A percentile compares a stretch with the other conserved stretches of the same genome.
phyloP scores from a whole-genome alignment of 164 flowering plant genomes.

The Cinnamomum micranthum region DNA sequence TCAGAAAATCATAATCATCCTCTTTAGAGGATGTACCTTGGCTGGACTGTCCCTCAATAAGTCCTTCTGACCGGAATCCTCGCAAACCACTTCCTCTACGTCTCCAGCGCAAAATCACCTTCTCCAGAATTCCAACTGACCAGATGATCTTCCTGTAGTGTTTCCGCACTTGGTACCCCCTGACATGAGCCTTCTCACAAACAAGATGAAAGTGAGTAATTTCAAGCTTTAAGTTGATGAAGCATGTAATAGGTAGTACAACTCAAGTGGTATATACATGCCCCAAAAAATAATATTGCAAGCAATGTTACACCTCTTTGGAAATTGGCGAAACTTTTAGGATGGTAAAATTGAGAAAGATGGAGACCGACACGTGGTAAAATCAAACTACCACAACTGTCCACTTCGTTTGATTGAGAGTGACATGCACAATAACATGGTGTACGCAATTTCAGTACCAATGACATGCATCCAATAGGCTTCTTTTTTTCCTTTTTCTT shows the following conservation, averaged over 20 bases:
- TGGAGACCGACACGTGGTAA: background rate
- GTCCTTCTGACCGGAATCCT: slow-evolving; percentile 64
- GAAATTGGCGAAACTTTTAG: background rate
- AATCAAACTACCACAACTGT: background rate
- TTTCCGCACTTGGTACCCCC: slow-evolving; percentile 97
- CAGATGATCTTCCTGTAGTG: slow-evolving; percentile 64
- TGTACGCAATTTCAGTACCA: background rate
- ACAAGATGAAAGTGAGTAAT: background rate
- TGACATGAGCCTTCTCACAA: slow-evolving; percentile 70
- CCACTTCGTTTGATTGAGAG: background rate
- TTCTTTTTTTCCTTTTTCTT: no score
- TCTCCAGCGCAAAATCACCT: slow-evolving; percentile 94
- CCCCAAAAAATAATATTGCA: background rate
- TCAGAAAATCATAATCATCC: slow-evolving; percentile 89
- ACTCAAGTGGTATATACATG: no score
- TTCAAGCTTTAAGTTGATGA: no score
- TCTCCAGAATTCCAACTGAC: slow-evolving; percentile 96
- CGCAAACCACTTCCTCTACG: slow-evolving; percentile 91
- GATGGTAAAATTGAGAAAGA: background rate
- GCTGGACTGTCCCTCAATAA: slow-evolving; percentile 29
- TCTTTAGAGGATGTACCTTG: slow-evolving; percentile 40
- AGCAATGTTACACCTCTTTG: background rate
- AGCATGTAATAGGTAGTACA: no score
- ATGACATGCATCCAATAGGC: background rate
- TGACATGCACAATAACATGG: background rate